Evolutionary conservation across 768 basidiomycete genomes (phyloP).

Genomic region (Amanita rimosa): DNA sequence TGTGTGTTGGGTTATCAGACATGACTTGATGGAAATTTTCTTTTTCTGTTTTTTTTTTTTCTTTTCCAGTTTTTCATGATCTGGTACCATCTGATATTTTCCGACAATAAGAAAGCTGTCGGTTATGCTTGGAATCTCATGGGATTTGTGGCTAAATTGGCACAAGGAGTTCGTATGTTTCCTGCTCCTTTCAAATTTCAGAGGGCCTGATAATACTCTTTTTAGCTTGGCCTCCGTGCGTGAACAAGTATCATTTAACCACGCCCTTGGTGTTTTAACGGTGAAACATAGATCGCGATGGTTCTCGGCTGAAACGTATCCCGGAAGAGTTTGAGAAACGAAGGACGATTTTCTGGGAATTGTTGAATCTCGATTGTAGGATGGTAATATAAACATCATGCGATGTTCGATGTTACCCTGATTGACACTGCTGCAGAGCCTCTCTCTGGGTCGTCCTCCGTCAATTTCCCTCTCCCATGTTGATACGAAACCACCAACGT

Average conservation of each 20-base stretch:
- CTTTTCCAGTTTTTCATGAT: conserved; percentile 48
- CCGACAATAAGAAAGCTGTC: conserved; percentile 61
- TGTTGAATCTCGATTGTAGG: conserved; percentile 60
- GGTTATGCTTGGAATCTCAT: conserved; percentile 70
- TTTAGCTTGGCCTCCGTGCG: conserved; percentile 61
- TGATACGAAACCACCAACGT: conserved; percentile 45
- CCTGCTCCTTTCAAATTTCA: conserved; percentile 2
- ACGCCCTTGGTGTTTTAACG: conserved; percentile 6
- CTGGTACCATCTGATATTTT: conserved; percentile 66
- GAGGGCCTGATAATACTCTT: background rate
- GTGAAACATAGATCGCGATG: conserved; percentile 47
- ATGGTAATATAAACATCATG: conserved; percentile 28
- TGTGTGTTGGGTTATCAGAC: too few relatives aligned
- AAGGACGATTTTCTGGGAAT: conserved; percentile 62
- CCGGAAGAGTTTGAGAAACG: conserved; percentile 67
- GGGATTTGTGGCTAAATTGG: conserved; percentile 64
- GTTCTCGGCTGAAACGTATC: conserved; percentile 49
- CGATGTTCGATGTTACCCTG: background rate
- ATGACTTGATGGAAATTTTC: background rate
- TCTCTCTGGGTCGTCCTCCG: conserved; percentile 63
- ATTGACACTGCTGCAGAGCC: conserved; percentile 31
- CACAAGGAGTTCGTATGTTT: conserved; percentile 47
- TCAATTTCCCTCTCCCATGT: conserved; percentile 57
- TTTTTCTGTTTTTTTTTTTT: too few relatives aligned
- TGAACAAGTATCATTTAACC: conserved; percentile 13